Conservation (phyloP, 331 rosid genomes). For the Stylosanthes scabra region DNA sequence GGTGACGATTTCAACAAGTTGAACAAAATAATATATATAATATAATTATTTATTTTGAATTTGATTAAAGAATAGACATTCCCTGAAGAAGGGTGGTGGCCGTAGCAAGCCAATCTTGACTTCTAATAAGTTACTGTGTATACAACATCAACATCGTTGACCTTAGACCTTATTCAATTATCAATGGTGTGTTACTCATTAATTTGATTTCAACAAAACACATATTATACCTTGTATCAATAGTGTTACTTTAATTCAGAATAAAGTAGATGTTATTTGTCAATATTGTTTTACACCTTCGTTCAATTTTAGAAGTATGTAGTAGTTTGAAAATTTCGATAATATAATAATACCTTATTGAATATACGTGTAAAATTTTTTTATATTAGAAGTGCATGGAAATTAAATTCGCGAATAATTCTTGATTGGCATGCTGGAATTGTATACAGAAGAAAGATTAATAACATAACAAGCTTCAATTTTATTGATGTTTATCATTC, state of each 20-base stretch:
- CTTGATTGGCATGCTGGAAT: neutral
- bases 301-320: too few relatives aligned
- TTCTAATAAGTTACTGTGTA: neutral
- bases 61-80: constrained; percentile 16
- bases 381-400: too few relatives aligned
- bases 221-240: neutral
- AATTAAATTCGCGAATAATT: too few relatives aligned
- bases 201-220: neutral
- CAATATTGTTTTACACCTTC: too few relatives aligned
- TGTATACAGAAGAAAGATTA: constrained; percentile 7
- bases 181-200: neutral
- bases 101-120: constrained; percentile 38
- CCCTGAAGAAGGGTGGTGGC: neutral
- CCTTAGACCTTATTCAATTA: neutral
- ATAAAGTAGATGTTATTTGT: neutral
- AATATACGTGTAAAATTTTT: too few relatives aligned
- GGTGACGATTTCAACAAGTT: constrained; percentile 22
- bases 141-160: constrained; percentile 17
- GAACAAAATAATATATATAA: constrained; percentile 1
- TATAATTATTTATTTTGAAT: too few relatives aligned
- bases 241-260: neutral
- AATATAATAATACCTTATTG: too few relatives aligned
- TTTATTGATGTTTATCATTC: constrained; percentile 32
- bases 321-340: too few relatives aligned
- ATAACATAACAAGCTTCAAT: neutral